Percentiles rank a stretch among this genome's conserved stretches.
phyloP scores from a whole-genome alignment of 164 flowering plant species.

The Vitis vinifera region DNA sequence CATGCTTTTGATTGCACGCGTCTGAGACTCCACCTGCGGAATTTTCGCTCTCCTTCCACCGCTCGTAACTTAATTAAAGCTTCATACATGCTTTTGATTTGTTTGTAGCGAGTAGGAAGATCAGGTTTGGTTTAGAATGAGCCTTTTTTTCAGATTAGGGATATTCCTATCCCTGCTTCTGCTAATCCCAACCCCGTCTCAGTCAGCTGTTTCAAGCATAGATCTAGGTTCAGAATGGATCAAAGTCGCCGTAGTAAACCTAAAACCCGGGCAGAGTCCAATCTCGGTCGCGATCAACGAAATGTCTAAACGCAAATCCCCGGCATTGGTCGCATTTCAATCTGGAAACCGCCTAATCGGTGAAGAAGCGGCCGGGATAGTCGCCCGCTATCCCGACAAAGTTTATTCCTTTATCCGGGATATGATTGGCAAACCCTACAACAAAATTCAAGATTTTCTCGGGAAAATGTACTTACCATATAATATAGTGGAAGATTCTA shows the following conservation, averaged over 20 bases:
- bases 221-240: conserved; percentile 97
- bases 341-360: conserved; percentile 64
- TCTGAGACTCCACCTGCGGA: no score
- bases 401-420: conserved; percentile 72
- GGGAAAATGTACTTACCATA: conserved; percentile 67
- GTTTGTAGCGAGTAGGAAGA: no score
- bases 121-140: no score
- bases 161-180: no score
- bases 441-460: conserved; percentile 28
- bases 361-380: conserved; percentile 81
- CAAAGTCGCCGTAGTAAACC: conserved; percentile 92
- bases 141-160: no score
- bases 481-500: conserved; percentile 58
- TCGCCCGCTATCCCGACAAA: conserved; percentile 79
- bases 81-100: no score
- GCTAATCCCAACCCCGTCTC: no score
- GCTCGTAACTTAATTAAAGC: no score
- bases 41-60: no score
- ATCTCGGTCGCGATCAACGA: conserved; percentile 91
- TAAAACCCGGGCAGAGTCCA: conserved; percentile 86
- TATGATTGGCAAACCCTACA: conserved; percentile 60
- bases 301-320: conserved; percentile 98
- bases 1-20: no score
- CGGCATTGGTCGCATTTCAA: conserved; percentile 75
- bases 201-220: conserved; percentile 56